Evolutionary conservation across 2,329 filamentous ascomycete species (phyloP).

Genomic region (Fusarium sp.): DNA sequence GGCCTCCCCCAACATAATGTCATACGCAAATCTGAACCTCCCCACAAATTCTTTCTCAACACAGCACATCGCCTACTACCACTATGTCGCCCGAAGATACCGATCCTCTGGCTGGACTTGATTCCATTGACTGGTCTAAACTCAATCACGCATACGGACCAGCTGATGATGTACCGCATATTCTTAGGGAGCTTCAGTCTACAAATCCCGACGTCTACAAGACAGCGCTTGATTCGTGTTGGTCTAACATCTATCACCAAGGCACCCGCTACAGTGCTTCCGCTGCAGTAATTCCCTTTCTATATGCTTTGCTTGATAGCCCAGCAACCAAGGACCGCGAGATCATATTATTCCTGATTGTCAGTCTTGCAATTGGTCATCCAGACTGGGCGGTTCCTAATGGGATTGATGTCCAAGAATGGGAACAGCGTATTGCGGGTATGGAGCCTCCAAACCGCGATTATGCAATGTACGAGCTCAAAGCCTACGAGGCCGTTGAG

Average conservation of each 20-base stretch:
- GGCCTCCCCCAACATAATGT: background rate
- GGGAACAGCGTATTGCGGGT: background rate
- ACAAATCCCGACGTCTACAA: background rate
- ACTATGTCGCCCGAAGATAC: fast-evolving
- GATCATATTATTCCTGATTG: background rate
- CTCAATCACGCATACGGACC: background rate
- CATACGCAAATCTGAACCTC: fast-evolving
- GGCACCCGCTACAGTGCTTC: background rate
- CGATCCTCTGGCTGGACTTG: background rate
- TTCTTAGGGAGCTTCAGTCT: background rate
- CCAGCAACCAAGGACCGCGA: background rate
- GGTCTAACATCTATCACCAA: background rate
- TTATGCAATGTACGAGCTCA: background rate
- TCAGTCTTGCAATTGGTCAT: background rate
- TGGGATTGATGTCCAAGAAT: background rate
- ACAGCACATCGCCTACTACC: fast-evolving
- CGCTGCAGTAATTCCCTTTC: background rate
- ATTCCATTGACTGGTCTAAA: background rate
- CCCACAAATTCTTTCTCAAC: fast-evolving
- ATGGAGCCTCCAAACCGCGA: fast-evolving
- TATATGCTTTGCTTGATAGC: background rate
- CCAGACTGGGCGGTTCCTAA: background rate
- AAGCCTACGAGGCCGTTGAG: background rate
- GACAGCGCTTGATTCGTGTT: background rate
- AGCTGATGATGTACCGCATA: background rate